Base-by-base conservation (phyloP, 352 stramenopile species). In the Pythium guiyangense region DNA sequence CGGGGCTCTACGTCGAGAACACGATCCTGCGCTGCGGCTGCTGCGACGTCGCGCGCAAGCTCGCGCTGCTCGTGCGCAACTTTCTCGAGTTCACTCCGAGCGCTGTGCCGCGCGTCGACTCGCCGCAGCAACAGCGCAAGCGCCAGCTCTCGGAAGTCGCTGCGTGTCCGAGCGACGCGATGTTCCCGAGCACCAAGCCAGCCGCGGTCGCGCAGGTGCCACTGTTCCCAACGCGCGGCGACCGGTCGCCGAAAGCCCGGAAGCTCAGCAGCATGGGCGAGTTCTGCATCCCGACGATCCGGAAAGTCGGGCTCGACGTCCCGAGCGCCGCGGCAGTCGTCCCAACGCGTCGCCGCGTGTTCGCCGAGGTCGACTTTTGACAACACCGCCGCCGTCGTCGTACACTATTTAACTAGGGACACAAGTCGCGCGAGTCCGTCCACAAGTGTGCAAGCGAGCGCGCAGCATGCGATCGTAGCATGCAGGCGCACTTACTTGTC, bases 281-380 rank as follows among this genome's bases (percentile, higher is more conserved):
- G 49, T 77, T 77, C 53, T 62, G 53, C 18, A 69, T 81, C 35
- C 71, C 74, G 27, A 61, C 62, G 39, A 67, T 85, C 11, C 64
- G 59, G 20, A 86, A 79, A 57, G 54, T 85, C 6, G 57, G 58
- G 6, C 59, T 80, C 6, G 49, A 64, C 22, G 14, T 45, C 3
- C 66, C 68, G 6, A 59, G 66, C 35, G 60, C 64, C 40, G 63
- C 31, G 10, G 31, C 68, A 11, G 59, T 74, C 3, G 64, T 89
- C 51, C 60, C 80, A 20, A 77, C 74, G 1, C 61, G 83, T 14
- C 71, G 79, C 22, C 70, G 83, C 39, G 83, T 92, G 34, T 92
- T 90, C 54, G 80, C 83, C 8, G 80, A 92, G 50, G 83, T 92
- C 47, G 78, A 92, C 60, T 88, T 92, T 55, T 65, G 37, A 54